phyloP scores from a whole-genome alignment of 257 asterid species.

The Ligustrum vulgare region DNA sequence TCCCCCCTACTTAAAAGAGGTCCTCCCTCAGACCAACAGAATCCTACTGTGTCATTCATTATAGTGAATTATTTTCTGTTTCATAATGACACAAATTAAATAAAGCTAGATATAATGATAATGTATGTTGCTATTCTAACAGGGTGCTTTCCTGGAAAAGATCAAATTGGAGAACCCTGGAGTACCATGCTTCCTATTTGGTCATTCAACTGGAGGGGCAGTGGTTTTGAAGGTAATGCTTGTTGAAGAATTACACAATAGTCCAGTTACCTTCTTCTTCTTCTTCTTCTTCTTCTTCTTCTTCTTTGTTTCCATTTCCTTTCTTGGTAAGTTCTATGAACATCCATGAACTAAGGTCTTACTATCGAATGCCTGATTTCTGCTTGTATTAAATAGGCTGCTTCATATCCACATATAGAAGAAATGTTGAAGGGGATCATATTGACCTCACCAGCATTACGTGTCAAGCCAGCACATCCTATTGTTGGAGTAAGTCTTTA shows the following conservation, averaged over 20 bases:
- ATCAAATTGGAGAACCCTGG: constrained; percentile 72
- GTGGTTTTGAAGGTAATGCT: constrained; percentile 82
- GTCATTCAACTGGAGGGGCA: constrained; percentile 99
- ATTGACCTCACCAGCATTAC: constrained; percentile 96
- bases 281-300: not conserved
- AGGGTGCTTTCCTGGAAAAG: constrained; percentile 82
- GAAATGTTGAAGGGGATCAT: constrained; percentile 87
- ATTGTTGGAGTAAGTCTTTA: constrained; percentile 75
- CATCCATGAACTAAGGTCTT: constrained; percentile 6
- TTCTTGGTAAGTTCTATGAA: not conserved
- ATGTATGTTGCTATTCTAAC: constrained; percentile 19
- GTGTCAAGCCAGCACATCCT: constrained; percentile 97
- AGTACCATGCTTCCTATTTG: constrained; percentile 88
- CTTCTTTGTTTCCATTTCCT: not conserved
- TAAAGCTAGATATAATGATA: constrained; percentile 10
- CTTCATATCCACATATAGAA: constrained; percentile 70
- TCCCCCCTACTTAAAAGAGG: not conserved
- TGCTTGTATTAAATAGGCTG: constrained; percentile 56
- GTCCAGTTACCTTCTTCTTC: not conserved
- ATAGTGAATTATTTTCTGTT: not conserved
- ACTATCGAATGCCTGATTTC: constrained; percentile 13
- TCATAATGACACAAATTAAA: not conserved
- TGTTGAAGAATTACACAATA: not conserved
- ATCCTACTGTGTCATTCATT: not conserved
- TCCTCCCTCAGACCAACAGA: not conserved